phyloP scores from a whole-genome alignment of 2,329 filamentous ascomycete species.

The Leptographium galeiforme region DNA sequence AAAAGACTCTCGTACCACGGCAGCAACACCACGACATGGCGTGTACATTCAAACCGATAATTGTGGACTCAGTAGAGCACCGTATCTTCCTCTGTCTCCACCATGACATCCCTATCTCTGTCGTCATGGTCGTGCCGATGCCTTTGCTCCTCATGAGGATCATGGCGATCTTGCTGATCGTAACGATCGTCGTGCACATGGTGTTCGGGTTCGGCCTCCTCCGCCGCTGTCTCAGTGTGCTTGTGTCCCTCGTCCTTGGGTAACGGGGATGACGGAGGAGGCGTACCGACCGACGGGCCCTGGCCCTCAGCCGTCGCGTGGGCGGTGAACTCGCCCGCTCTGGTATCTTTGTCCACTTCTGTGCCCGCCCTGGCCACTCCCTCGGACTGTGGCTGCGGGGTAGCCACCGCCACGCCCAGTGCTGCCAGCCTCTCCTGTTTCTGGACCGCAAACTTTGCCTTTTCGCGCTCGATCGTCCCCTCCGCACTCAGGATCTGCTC shows the following conservation, averaged over 20 bases:
- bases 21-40: not conserved
- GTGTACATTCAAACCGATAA: too few relatives aligned
- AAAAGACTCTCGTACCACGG: too few relatives aligned
- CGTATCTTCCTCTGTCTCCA: conserved; percentile 78
- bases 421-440: conserved; percentile 28
- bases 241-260: not conserved
- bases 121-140: conserved; percentile 39
- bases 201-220: not conserved
- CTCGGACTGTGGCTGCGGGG: not conserved
- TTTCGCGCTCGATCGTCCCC: conserved; percentile 49
- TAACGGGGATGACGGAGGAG: conserved; percentile 14
- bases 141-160: conserved; percentile 17
- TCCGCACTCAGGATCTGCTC: conserved; percentile 56
- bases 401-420: conserved; percentile 16
- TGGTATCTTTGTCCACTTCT: too few relatives aligned
- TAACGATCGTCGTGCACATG: not conserved
- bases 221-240: not conserved
- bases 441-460: conserved; percentile 43
- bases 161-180: not conserved
- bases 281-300: too few relatives aligned
- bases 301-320: too few relatives aligned
- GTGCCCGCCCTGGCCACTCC: too few relatives aligned
- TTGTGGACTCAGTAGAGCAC: conserved; percentile 62
- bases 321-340: too few relatives aligned
- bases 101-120: conserved; percentile 65